Base-by-base conservation (phyloP, 169 alveolate genomes). In the Plasmodium ovale region DNA sequence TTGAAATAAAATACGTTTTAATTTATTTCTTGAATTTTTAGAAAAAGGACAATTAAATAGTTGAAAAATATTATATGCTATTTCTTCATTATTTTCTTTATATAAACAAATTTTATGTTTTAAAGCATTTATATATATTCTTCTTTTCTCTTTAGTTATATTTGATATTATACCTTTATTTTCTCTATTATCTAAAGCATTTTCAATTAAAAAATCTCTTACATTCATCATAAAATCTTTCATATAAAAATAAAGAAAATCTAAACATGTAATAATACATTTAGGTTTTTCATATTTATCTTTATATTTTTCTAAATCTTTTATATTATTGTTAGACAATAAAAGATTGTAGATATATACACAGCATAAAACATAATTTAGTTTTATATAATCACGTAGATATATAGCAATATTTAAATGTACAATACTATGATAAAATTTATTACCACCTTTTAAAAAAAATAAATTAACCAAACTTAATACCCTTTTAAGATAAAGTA, bases 21-120 rank as follows among this genome's bases (percentile, higher is more conserved):
- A 27, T 0, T 54, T 47, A 39, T 64, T 79, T 49, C 29, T 56
- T 54, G 51, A 19, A 5, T 47, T 31, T 79, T 64, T 79, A 5
- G 89, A 54, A 23, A 31, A 79, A 33, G 35, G 7, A 35, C 2
- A 49, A 3, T 79, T 44, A 56, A 47, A 64, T 68, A 79, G 33
- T 49, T 64, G 62, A 12, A 16, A 31, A 39, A 79, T 64, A 19
- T 62, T 68, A 12, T 14, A 39, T 33, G 65, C 14, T 1, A 79
- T 27, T 16, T 79, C 89, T 33, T 79, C 89, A 62, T 64, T 69
- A 6, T 31, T 79, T 65, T 79, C 89, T 49, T 79, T 79, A 79
- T 64, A 62, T 42, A 64, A 19, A n/a, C 7, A 53, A 1, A 79
- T 64, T 64, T 72, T 72, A 37, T 73, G 39, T 23, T 73, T 35